Evolutionary conservation across 352 stramenopile species (phyloP).

Genomic region (Phytophthora citricola): DNA sequence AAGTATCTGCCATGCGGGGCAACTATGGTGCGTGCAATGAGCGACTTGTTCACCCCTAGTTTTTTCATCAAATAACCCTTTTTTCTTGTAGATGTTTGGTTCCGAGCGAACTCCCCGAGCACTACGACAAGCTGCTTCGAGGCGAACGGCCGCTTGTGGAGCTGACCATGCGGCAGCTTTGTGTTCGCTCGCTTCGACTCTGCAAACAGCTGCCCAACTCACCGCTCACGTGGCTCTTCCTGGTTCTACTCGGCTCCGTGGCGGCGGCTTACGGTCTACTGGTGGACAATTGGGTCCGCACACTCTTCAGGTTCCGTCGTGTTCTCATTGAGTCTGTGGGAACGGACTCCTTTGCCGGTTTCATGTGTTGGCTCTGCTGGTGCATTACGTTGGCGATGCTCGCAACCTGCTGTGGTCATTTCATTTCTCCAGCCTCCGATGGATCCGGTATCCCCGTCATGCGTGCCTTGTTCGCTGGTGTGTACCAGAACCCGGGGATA

Average conservation of each 20-base stretch:
- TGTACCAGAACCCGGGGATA: conserved; percentile 83
- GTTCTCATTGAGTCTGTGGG: conserved; percentile 64
- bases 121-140: conserved; percentile 77
- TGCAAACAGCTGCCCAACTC: conserved; percentile 88
- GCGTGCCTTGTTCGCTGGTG: conserved; percentile 80
- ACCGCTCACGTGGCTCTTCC: conserved; percentile 84
- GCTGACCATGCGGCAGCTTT: conserved; percentile 76
- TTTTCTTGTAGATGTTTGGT: conserved; percentile 64
- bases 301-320: conserved; percentile 66
- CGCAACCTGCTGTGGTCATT: conserved; percentile 65
- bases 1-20: conserved; percentile 23
- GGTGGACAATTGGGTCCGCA: conserved; percentile 75
- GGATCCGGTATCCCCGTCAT: conserved; percentile 86
- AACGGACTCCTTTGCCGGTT: conserved; percentile 66
- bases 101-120: conserved; percentile 65
- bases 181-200: conserved; percentile 64
- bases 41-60: too few species aligned
- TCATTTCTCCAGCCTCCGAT: conserved; percentile 70
- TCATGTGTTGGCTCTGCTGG: conserved; percentile 76
- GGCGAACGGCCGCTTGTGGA: conserved; percentile 60
- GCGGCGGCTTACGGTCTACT: conserved; percentile 82
- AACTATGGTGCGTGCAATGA: conserved; percentile 24
- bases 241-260: conserved; percentile 67
- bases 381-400: conserved; percentile 59
- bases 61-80: too few species aligned